phyloP scores from a whole-genome alignment of 768 basidiomycete genomes.

The Serendipita vermifera region DNA sequence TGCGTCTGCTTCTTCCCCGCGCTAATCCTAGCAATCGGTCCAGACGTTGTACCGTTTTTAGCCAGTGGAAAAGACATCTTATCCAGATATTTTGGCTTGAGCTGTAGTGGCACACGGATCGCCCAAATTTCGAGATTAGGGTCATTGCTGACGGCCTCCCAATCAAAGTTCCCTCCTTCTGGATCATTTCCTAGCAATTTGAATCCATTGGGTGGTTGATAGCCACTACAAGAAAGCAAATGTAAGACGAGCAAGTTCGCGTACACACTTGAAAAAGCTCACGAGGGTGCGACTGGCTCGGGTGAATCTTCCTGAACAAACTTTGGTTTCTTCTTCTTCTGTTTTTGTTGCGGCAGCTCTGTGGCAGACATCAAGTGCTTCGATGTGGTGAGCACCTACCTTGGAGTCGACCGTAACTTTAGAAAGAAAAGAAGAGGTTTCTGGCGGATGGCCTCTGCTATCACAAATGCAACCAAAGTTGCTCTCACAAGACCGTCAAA shows the following conservation, averaged over 20 bases:
- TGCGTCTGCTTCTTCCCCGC: background rate
- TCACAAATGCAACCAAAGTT: background rate
- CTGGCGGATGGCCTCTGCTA: constrained; percentile 1
- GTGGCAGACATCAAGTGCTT: background rate
- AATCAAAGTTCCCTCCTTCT: constrained; percentile 41
- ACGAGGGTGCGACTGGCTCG: background rate
- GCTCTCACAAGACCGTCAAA: constrained; percentile 1
- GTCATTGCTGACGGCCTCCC: constrained; percentile 45
- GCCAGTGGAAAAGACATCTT: constrained; percentile 14
- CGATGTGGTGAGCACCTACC: background rate
- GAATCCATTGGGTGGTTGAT: constrained; percentile 43
- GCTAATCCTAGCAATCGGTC: background rate
- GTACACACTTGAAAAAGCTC: background rate
- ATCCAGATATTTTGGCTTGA: constrained; percentile 53
- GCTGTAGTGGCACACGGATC: constrained; percentile 50
- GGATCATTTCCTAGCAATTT: constrained; percentile 36
- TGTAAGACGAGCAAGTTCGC: background rate
- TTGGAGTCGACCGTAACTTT: background rate
- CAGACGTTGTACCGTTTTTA: background rate
- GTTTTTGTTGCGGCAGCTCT: background rate
- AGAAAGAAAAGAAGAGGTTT: too few relatives aligned
- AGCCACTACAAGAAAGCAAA: constrained; percentile 31
- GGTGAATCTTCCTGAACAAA: background rate
- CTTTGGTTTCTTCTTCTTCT: background rate
- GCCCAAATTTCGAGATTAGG: constrained; percentile 56